A percentile compares a stretch with the other conserved stretches of the same genome.
These are phyloP conservation scores for Proteromonas lacertae DNA, from an alignment of 352 stramenopile species.

Conservation along the genomic window DNA sequence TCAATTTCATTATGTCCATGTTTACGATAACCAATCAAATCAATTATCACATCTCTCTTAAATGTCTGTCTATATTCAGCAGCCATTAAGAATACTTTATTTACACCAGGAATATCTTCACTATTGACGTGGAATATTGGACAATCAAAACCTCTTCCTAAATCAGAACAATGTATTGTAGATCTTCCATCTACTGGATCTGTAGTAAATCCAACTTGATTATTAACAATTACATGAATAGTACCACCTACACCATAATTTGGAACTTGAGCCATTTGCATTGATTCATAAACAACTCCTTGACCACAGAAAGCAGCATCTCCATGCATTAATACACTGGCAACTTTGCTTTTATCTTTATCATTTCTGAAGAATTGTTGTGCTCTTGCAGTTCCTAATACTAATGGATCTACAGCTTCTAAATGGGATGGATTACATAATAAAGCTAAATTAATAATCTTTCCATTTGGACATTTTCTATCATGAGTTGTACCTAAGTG, in stretches of 20 bases:
- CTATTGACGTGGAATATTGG: conserved; percentile 68
- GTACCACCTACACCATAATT: conserved; percentile 82
- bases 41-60: conserved; percentile 79
- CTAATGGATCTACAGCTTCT: conserved; percentile 85
- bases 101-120: conserved; percentile 76
- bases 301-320: conserved; percentile 86
- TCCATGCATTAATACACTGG: conserved; percentile 86
- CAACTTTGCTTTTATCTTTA: conserved; percentile 17
- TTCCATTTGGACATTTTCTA: conserved; percentile 62
- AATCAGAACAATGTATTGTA: conserved; percentile 80
- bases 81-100: conserved; percentile 42
- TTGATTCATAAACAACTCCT: conserved; percentile 83
- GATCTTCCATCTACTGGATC: conserved; percentile 75
- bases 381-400: conserved; percentile 61
- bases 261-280: conserved; percentile 61
- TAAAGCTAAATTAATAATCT: conserved; percentile 65
- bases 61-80: conserved; percentile 48
- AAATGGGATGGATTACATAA: conserved; percentile 93
- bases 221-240: conserved; percentile 97
- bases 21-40: conserved; percentile 89
- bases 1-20: conserved; percentile 97
- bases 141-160: conserved; percentile 77
- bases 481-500: conserved; percentile 83
- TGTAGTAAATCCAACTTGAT: conserved; percentile 91
- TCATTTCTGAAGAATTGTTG: conserved; percentile 82